Percentiles rank a stretch among this genome's conserved stretches.
These are phyloP conservation scores for Letharia lupina DNA, from an alignment of 495 filamentous ascomycete species.

Conservation along the genomic window DNA sequence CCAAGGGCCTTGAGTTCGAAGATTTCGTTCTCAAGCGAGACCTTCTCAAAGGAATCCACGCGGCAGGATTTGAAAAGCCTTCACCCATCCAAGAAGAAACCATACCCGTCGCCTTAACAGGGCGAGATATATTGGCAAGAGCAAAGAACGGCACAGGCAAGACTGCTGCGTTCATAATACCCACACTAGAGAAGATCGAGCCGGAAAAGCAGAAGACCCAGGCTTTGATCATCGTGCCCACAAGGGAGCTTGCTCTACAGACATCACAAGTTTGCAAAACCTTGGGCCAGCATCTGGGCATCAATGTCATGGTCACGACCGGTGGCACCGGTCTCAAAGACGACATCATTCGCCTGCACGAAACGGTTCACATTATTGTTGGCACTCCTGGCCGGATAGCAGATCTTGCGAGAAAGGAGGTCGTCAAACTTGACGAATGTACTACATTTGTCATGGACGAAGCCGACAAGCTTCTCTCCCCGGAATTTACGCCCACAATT, in stretches of 20 bases:
- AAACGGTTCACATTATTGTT: slow-evolving; percentile 94
- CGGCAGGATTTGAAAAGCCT: slow-evolving; percentile 96
- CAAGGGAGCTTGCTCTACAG: slow-evolving; percentile 94
- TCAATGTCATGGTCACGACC: slow-evolving; percentile 99
- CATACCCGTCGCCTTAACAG: slow-evolving; percentile 91
- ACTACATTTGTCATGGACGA: slow-evolving; percentile 99
- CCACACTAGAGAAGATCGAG: slow-evolving; percentile 90
- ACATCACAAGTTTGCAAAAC: slow-evolving; percentile 99
- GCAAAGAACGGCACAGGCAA: slow-evolving; percentile 99
- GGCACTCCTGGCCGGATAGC: slow-evolving; percentile 94
- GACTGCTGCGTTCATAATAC: slow-evolving; percentile 95
- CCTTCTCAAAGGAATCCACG: slow-evolving; percentile 97
- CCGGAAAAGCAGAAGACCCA: slow-evolving; percentile 92
- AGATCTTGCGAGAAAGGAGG: slow-evolving; percentile 86
- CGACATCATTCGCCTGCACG: slow-evolving; percentile 90
- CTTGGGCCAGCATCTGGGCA: slow-evolving; percentile 87
- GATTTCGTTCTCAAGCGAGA: slow-evolving; percentile 92
- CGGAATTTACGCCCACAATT: slow-evolving; percentile 94
- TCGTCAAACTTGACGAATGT: slow-evolving; percentile 93
- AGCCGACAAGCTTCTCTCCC: slow-evolving; percentile 91
- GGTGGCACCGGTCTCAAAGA: slow-evolving; percentile 91
- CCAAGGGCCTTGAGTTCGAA: slow-evolving; percentile 94
- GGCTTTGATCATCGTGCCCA: slow-evolving; percentile 91
- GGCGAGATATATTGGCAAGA: slow-evolving; percentile 88
- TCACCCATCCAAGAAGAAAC: slow-evolving; percentile 99